Conservation (phyloP, 768 basidiomycete genomes). For the Agaricus blazei region DNA sequence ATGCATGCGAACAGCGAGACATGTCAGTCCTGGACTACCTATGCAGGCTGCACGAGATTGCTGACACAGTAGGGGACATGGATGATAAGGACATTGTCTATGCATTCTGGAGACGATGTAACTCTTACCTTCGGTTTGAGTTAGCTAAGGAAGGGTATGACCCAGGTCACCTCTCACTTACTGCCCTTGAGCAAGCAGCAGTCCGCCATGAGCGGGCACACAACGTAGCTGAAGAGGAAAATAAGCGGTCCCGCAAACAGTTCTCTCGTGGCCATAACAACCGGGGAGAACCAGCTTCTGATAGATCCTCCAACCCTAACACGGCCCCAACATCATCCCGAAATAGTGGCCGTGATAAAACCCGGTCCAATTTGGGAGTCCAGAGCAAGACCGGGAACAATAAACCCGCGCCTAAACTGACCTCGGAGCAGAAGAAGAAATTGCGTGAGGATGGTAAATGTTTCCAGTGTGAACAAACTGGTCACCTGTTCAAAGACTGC, state of each 20-base stretch:
- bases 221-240: not conserved
- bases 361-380: too few relatives aligned
- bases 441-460: too few relatives aligned
- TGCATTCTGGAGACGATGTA: conserved; percentile 1
- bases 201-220: conserved; percentile 1
- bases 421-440: too few relatives aligned
- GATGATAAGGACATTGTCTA: conserved; percentile 2
- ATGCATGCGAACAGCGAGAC: not conserved
- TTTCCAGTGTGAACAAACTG: too few relatives aligned
- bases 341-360: too few relatives aligned
- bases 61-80: conserved; percentile 3
- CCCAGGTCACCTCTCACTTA: not conserved
- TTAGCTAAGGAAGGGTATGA: conserved; percentile 1
- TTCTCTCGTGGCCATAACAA: too few relatives aligned
- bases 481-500: too few relatives aligned
- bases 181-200: not conserved
- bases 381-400: too few relatives aligned
- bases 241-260: not conserved
- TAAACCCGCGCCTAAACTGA: too few relatives aligned
- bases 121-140: conserved; percentile 4
- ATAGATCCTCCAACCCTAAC: too few relatives aligned
- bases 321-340: too few relatives aligned
- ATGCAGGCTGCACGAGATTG: not conserved
- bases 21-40: not conserved
- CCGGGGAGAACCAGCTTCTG: too few relatives aligned